phyloP scores from a whole-genome alignment of 225 moss, liverwort and hornwort species.

The Rhytidiadelphus loreus region DNA sequence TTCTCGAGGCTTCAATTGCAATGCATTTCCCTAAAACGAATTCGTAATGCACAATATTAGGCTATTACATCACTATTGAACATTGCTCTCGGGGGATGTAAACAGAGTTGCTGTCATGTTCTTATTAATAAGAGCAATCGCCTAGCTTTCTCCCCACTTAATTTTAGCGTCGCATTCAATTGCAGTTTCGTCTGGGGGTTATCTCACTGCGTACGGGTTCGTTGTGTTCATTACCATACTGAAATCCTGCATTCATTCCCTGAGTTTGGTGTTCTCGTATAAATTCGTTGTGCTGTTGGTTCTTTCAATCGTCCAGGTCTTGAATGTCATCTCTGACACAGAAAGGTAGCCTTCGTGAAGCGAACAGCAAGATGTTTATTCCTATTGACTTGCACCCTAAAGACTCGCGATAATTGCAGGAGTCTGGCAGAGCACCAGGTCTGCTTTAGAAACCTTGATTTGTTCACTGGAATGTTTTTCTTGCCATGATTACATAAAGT shows the following conservation, averaged over 20 bases:
- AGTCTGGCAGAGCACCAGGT: constrained; percentile 11
- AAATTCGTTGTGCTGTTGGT: background rate
- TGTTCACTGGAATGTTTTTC: background rate
- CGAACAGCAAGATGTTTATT: constrained; percentile 14
- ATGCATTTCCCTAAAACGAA: background rate
- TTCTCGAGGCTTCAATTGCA: background rate
- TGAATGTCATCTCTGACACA: constrained; percentile 13
- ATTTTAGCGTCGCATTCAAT: background rate
- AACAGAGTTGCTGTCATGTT: background rate
- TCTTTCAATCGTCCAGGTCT: constrained; percentile 16
- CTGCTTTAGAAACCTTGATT: background rate
- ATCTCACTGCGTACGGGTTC: too few species aligned
- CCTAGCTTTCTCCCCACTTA: background rate
- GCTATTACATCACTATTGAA: background rate
- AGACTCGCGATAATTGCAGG: constrained; percentile 13
- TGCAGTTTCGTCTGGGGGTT: background rate
- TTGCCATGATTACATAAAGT: background rate
- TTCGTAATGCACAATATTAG: background rate
- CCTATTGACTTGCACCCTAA: constrained; percentile 15
- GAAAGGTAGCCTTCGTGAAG: constrained; percentile 13
- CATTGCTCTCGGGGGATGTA: too few species aligned
- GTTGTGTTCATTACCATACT: background rate
- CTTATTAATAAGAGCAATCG: too few species aligned
- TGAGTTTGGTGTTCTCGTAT: background rate
- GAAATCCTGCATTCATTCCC: background rate